phyloP scores from a whole-genome alignment of 2,329 filamentous ascomycete genomes.

The Talaromyces funiculosus region DNA sequence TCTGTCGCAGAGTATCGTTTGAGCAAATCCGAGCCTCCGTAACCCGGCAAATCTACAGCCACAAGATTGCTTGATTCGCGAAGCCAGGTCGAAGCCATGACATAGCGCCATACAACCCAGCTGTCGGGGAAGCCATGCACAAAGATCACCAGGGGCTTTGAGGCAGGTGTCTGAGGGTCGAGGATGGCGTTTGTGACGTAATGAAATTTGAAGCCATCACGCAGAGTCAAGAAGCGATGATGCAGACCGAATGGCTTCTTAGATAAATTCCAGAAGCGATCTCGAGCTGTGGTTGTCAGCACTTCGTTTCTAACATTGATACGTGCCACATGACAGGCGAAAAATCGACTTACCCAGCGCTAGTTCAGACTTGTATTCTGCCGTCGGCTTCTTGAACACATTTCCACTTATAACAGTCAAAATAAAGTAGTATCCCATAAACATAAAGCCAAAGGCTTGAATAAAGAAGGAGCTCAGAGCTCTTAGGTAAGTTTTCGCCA shows the following conservation, averaged over 20 bases:
- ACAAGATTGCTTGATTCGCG: conserved; percentile 43
- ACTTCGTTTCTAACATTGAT: no score
- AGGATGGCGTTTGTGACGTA: conserved; percentile 44
- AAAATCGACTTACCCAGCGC: conserved; percentile 32
- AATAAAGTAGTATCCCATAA: conserved; percentile 27
- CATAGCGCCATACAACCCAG: conserved; percentile 49
- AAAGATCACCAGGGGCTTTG: conserved; percentile 46
- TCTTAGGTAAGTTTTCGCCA: conserved; percentile 20
- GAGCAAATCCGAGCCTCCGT: conserved; percentile 52
- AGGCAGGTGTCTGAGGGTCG: conserved; percentile 18
- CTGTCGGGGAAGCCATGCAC: conserved; percentile 58
- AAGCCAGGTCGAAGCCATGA: conserved; percentile 39
- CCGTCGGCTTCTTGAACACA: conserved; percentile 34
- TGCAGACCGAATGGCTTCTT: conserved; percentile 42
- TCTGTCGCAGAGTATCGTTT: conserved; percentile 45
- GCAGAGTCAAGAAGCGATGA: conserved; percentile 49
- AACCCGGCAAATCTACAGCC: conserved; percentile 55
- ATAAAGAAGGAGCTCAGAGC: conserved; percentile 17
- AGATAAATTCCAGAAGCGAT: conserved; percentile 51
- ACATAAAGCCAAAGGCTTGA: conserved; percentile 33
- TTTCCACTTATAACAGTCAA: conserved; percentile 28
- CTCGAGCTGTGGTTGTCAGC: conserved; percentile 37
- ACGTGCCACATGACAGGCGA: background rate
- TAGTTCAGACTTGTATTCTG: conserved; percentile 37
- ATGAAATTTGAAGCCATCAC: conserved; percentile 49